phyloP scores from a whole-genome alignment of 2,329 filamentous ascomycete species.

The Phyllosticta citrichinensis region DNA sequence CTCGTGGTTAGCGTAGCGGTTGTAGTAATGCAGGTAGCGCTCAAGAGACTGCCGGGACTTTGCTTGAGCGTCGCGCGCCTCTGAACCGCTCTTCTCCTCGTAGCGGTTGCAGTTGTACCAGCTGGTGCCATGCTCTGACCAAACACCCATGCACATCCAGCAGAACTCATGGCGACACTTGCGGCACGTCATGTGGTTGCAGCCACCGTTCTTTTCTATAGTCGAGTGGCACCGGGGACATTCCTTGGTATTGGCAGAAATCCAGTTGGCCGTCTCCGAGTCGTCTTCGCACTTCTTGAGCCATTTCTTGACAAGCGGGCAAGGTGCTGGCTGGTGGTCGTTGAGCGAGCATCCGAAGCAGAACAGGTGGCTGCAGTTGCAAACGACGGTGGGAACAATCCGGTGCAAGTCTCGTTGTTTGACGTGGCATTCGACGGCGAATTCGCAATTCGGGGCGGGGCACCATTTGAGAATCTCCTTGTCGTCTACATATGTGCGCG shows the following conservation, averaged over 20 bases:
- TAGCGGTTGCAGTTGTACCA: conserved; percentile 99
- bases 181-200: conserved; percentile 95
- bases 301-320: conserved; percentile 86
- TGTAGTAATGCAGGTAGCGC: conserved; percentile 98
- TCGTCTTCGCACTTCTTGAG: conserved; percentile 98
- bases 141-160: conserved; percentile 99
- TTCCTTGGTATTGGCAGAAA: conserved; percentile 97
- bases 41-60: conserved; percentile 84
- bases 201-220: conserved; percentile 97
- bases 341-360: conserved; percentile 88
- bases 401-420: conserved; percentile 79
- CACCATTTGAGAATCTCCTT: conserved; percentile 96
- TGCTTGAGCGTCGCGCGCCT: conserved; percentile 85
- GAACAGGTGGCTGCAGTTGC: conserved; percentile 74
- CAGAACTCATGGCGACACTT: conserved; percentile 97
- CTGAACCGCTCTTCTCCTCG: conserved; percentile 87
- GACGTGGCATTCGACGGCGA: conserved; percentile 77
- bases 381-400: conserved; percentile 83
- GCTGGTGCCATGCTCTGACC: conserved; percentile 96
- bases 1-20: conserved; percentile 97
- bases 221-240: conserved; percentile 94
- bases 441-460: conserved; percentile 92
- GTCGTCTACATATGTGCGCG: conserved; percentile 92
- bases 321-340: conserved; percentile 91
- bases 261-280: conserved; percentile 98